These are phyloP conservation scores for Mallotus nudiflorus DNA, from an alignment of 345 rosid species.

Conservation along the genomic window DNA sequence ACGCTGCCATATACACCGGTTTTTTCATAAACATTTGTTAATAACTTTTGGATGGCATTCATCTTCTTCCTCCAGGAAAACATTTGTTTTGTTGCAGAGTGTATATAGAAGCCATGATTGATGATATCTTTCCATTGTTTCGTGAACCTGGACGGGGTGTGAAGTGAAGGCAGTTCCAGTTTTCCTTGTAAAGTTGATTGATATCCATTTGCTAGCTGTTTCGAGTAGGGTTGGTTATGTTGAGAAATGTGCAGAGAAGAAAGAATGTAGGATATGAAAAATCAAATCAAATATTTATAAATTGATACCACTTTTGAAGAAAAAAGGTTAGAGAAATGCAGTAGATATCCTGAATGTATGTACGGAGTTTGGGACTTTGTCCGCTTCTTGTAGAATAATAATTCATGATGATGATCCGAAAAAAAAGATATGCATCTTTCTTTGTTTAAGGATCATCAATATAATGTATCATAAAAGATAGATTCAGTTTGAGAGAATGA, in stretches of 20 bases:
- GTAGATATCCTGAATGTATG: too few relatives aligned
- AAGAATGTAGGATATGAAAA: constrained; percentile 16
- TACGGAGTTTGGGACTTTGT: not conserved
- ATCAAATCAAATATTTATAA: constrained; percentile 4
- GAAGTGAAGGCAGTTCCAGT: constrained; percentile 8
- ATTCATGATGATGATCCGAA: not conserved
- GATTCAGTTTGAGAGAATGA: constrained; percentile 23
- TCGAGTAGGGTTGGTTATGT: not conserved
- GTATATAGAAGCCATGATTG: constrained; percentile 32
- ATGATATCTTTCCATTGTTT: constrained; percentile 26
- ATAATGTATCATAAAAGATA: constrained; percentile 13
- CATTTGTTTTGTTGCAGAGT: constrained; percentile 16
- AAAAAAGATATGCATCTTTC: constrained; percentile 4
- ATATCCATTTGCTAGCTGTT: constrained; percentile 11
- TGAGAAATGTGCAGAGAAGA: constrained; percentile 29
- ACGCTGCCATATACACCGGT: too few relatives aligned
- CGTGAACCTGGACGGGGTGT: not conserved
- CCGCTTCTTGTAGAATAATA: constrained; percentile 10
- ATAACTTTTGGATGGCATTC: too few relatives aligned
- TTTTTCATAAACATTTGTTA: too few relatives aligned
- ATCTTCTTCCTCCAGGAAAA: constrained; percentile 31
- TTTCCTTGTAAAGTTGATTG: constrained; percentile 28
- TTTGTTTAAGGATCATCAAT: not conserved
- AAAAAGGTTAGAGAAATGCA: not conserved
- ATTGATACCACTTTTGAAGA: not conserved